Conservation (phyloP, 352 stramenopile genomes). For the Globisporangium takayamanum region DNA sequence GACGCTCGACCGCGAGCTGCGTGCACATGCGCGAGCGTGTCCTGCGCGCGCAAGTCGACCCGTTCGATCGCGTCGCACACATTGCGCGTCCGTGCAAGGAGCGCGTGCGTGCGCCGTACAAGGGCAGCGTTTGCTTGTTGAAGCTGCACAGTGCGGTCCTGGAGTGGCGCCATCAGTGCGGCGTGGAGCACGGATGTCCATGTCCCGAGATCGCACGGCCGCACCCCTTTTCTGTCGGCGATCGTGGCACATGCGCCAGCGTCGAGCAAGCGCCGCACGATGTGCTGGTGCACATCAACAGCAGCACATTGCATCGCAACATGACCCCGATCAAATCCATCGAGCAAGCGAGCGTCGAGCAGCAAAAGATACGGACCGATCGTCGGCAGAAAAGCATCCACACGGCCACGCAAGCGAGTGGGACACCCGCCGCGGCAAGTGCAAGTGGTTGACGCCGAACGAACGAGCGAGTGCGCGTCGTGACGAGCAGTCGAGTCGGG, state of each 20-base stretch:
- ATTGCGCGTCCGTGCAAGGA: conserved; percentile 9
- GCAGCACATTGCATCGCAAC: background rate
- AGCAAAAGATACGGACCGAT: no score
- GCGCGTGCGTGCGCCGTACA: conserved; percentile 7
- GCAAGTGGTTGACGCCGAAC: no score
- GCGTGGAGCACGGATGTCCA: conserved; percentile 28
- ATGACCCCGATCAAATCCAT: background rate
- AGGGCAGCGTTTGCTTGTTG: conserved; percentile 17
- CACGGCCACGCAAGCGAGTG: background rate
- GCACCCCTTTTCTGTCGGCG: conserved; percentile 28
- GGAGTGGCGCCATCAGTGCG: conserved; percentile 24
- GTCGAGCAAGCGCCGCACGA: conserved; percentile 21
- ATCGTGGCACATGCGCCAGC: conserved; percentile 20
- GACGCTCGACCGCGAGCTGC: conserved; percentile 3
- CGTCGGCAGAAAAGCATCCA: no score
- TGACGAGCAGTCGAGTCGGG: no score
- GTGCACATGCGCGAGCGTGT: conserved; percentile 14
- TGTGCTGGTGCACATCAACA: conserved; percentile 10
- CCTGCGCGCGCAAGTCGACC: conserved; percentile 11
- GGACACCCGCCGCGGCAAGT: background rate
- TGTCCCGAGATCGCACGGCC: conserved; percentile 25
- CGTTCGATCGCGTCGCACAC: conserved; percentile 4
- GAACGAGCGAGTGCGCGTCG: no score
- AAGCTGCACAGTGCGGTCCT: conserved; percentile 20
- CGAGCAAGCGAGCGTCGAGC: no score